Percentiles rank a stretch among this genome's conserved stretches.
phyloP scores from a whole-genome alignment of 805 yeast genomes.

The Candida caryicola region DNA sequence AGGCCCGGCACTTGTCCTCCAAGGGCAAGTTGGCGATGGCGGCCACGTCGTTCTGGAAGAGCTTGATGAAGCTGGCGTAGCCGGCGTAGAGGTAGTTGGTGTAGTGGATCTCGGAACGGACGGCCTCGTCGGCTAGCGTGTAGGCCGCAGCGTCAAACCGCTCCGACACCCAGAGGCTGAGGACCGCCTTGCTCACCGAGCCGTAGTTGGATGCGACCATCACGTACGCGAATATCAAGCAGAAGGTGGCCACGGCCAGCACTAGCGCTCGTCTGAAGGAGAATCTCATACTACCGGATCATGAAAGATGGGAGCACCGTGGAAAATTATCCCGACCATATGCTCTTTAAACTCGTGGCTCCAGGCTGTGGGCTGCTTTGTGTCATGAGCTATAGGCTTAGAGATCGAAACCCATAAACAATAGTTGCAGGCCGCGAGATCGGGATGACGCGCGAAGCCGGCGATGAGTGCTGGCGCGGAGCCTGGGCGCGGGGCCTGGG shows the following conservation, averaged over 20 bases:
- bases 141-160: slow-evolving; percentile 11
- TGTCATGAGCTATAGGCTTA: too few relatives aligned
- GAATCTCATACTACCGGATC: slow-evolving; percentile 11
- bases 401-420: too few relatives aligned
- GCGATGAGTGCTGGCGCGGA: too few relatives aligned
- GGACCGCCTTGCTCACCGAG: background rate
- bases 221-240: background rate
- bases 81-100: slow-evolving; percentile 21
- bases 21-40: slow-evolving; percentile 11
- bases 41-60: slow-evolving; percentile 5
- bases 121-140: slow-evolving; percentile 10
- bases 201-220: background rate
- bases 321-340: too few relatives aligned
- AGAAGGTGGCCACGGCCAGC: slow-evolving; percentile 2
- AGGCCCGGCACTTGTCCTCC: slow-evolving; percentile 22
- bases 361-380: too few relatives aligned
- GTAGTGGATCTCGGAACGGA: slow-evolving; percentile 20
- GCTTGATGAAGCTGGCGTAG: slow-evolving; percentile 16
- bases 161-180: slow-evolving; percentile 1
- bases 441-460: too few relatives aligned
- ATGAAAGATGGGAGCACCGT: too few relatives aligned
- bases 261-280: slow-evolving; percentile 5
- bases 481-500: too few relatives aligned
- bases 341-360: too few relatives aligned
- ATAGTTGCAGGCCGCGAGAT: too few relatives aligned